Conservation (phyloP, 768 basidiomycete species). For the Suillus placidus region DNA sequence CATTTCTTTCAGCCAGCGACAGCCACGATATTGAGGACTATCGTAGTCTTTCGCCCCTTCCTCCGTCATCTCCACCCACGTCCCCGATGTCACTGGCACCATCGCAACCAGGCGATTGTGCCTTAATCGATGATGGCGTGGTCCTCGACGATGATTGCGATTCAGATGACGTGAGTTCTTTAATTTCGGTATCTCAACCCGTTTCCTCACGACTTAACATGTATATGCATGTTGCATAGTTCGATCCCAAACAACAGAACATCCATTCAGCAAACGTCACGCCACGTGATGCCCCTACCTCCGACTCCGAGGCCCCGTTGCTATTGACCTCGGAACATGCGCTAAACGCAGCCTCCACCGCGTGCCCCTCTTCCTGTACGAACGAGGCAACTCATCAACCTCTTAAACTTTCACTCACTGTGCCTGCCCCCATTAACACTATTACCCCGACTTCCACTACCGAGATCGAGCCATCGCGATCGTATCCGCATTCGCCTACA, state of each 20-base stretch:
- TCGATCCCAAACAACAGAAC: not conserved
- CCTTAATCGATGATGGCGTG: slow-evolving; percentile 12
- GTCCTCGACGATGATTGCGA: slow-evolving; percentile 8
- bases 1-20: slow-evolving; percentile 15
- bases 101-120: slow-evolving; percentile 33
- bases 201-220: not conserved
- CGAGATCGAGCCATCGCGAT: not conserved
- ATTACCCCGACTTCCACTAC: slow-evolving; percentile 2
- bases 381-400: slow-evolving; percentile 6
- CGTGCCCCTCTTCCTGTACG: slow-evolving; percentile 1
- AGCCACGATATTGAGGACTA: slow-evolving; percentile 21
- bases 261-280: not conserved
- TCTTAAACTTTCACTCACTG: not conserved
- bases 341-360: not conserved
- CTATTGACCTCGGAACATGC: not conserved
- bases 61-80: slow-evolving; percentile 48
- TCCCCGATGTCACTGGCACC: slow-evolving; percentile 45
- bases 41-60: slow-evolving; percentile 27
- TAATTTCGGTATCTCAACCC: not conserved
- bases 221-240: not conserved
- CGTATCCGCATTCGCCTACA: not conserved
- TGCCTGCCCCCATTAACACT: not conserved
- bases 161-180: slow-evolving; percentile 33
- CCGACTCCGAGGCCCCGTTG: not conserved
- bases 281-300: not conserved